A percentile compares a stretch with the other conserved stretches of the same genome.
These are phyloP conservation scores for Exophiala sideris DNA, from an alignment of 2,329 filamentous ascomycete species.

Conservation along the genomic window DNA sequence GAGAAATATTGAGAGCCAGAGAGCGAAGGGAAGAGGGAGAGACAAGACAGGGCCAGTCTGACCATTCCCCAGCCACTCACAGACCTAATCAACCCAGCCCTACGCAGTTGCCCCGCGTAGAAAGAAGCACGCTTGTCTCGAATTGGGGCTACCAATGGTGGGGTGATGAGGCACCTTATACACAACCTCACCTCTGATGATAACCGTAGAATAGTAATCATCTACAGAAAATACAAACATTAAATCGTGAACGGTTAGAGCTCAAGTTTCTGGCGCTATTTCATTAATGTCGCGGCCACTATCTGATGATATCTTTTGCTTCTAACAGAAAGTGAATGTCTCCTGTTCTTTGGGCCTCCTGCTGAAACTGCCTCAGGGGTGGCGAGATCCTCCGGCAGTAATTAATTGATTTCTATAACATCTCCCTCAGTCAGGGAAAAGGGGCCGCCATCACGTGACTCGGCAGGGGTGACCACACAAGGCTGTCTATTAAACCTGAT, in stretches of 20 bases:
- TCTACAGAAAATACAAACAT: background rate
- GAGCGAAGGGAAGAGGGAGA: background rate
- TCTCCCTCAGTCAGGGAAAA: background rate
- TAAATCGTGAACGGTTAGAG: background rate
- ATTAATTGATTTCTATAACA: background rate
- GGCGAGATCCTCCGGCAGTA: background rate
- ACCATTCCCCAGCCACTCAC: conserved; percentile 16
- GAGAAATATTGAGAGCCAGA: conserved; percentile 4
- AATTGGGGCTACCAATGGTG: conserved; percentile 21
- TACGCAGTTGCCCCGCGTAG: conserved; percentile 17
- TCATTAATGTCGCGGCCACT: background rate
- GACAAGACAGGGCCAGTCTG: conserved; percentile 11
- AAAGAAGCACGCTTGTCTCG: conserved; percentile 23
- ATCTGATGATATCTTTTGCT: too few species aligned
- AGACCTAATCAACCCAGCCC: conserved; percentile 13
- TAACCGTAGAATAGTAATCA: background rate
- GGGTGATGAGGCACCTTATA: conserved; percentile 25
- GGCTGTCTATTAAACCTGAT: background rate
- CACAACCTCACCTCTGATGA: conserved; percentile 23
- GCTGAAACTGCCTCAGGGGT: conserved; percentile 23
- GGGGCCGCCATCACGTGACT: conserved; percentile 1
- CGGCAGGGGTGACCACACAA: background rate
- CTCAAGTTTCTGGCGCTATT: background rate
- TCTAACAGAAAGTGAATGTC: too few species aligned
- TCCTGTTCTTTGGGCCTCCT: background rate